Evolutionary conservation across 2,329 filamentous ascomycete genomes (phyloP).

Genomic region (Venturia carpophila): DNA sequence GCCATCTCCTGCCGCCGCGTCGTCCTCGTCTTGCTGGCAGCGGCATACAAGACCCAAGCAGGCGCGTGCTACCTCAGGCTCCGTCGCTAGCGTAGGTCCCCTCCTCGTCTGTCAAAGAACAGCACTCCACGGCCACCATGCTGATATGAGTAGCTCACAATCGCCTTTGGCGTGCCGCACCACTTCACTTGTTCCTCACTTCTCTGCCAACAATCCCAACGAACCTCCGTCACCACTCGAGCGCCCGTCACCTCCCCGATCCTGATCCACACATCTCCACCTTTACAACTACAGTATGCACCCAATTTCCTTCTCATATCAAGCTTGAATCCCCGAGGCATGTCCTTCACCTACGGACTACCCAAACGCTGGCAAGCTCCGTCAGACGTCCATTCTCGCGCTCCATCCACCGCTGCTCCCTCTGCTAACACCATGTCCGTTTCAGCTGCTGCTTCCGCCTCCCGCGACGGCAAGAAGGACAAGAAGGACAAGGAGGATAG

Average conservation of each 20-base stretch:
- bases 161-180: neutral
- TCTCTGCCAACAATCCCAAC: neutral
- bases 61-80: slow-evolving; percentile 1
- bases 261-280: neutral
- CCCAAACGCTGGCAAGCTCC: neutral
- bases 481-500: neutral
- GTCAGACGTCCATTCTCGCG: neutral
- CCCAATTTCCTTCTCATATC: neutral
- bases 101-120: neutral
- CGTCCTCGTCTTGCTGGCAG: neutral
- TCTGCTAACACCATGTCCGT: slow-evolving; percentile 7
- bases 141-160: neutral
- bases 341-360: neutral
- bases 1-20: neutral
- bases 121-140: neutral
- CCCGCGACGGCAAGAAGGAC: slow-evolving; percentile 1
- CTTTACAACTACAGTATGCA: slow-evolving; percentile 9
- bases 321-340: neutral
- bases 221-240: neutral
- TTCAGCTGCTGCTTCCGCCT: slow-evolving; percentile 6
- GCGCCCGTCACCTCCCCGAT: neutral
- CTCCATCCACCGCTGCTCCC: slow-evolving; percentile 1
- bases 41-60: neutral
- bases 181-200: slow-evolving; percentile 7
- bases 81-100: slow-evolving; percentile 8